A percentile compares a stretch with the other conserved stretches of the same genome.
phyloP scores from a whole-genome alignment of 176 grass and related monocot species.

The Microstegium vimineum region DNA sequence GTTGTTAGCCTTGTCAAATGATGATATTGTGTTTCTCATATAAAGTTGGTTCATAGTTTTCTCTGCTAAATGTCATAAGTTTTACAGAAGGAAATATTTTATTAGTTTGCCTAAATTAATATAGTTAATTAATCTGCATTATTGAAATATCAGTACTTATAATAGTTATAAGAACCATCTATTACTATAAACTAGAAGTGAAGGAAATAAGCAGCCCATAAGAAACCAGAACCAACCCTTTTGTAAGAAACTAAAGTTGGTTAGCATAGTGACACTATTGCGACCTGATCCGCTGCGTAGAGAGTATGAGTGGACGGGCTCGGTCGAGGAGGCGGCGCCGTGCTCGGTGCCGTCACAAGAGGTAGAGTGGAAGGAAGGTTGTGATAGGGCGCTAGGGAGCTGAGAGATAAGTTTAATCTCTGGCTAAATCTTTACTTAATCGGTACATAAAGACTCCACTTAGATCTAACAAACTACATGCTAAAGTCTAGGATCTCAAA shows the following conservation, averaged over 20 bases:
- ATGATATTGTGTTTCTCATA: not conserved
- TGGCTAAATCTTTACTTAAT: too few species aligned
- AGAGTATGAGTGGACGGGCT: too few species aligned
- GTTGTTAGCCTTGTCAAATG: not conserved
- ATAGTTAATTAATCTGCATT: not conserved
- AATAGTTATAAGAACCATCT: not conserved
- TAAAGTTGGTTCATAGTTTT: not conserved
- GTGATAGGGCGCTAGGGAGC: too few species aligned
- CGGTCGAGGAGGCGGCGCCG: too few species aligned
- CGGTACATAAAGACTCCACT: too few species aligned
- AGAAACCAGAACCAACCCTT: not conserved
- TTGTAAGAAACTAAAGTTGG: not conserved
- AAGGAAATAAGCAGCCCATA: not conserved
- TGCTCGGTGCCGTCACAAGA: too few species aligned
- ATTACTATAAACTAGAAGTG: not conserved
- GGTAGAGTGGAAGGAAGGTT: too few species aligned
- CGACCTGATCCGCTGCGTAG: too few species aligned
- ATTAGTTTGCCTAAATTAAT: not conserved
- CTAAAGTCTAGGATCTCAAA: too few species aligned
- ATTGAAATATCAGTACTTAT: not conserved
- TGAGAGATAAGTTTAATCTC: too few species aligned
- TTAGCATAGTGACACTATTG: not conserved
- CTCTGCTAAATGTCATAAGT: not conserved
- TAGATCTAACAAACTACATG: too few species aligned
- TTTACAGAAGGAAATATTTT: not conserved